Conservation (phyloP, 441 rosid species). For the Populus tomentosa region DNA sequence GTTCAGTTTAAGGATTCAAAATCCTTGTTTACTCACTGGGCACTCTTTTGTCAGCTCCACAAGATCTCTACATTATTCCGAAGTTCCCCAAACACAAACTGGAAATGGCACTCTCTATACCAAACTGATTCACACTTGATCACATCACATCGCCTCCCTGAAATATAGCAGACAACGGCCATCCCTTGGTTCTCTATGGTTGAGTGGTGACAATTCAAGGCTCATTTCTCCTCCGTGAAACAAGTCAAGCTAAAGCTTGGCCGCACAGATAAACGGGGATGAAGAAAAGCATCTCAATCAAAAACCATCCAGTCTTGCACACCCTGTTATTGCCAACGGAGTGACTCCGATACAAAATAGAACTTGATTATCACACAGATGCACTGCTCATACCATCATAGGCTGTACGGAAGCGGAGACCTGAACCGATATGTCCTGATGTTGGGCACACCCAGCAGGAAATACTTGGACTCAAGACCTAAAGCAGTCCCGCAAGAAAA, state of each 20-base stretch:
- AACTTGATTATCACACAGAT: conserved; percentile 30
- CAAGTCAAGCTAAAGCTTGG: no score
- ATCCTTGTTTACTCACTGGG: conserved; percentile 20
- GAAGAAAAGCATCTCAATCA: neutral
- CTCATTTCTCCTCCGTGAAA: no score
- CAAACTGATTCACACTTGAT: no score
- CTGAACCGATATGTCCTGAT: conserved; percentile 58
- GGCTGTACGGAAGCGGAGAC: conserved; percentile 65
- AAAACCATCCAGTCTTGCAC: conserved; percentile 1
- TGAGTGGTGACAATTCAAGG: neutral
- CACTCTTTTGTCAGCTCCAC: conserved; percentile 5
- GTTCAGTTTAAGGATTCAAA: conserved; percentile 6
- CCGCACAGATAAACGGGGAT: neutral
- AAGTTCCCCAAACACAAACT: neutral
- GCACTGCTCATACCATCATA: conserved; percentile 33
- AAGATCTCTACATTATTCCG: neutral
- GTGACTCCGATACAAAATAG: neutral
- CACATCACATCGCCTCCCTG: no score
- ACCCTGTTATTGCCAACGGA: conserved; percentile 4
- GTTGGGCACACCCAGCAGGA: conserved; percentile 73
- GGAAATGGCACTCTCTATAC: neutral
- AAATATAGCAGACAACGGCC: neutral
- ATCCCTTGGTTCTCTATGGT: neutral
- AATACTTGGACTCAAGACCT: conserved; percentile 79
- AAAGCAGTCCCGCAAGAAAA: conserved; percentile 15